Evolutionary conservation across 2,329 filamentous ascomycete species (phyloP).

Genomic region (Colletotrichum sp.): DNA sequence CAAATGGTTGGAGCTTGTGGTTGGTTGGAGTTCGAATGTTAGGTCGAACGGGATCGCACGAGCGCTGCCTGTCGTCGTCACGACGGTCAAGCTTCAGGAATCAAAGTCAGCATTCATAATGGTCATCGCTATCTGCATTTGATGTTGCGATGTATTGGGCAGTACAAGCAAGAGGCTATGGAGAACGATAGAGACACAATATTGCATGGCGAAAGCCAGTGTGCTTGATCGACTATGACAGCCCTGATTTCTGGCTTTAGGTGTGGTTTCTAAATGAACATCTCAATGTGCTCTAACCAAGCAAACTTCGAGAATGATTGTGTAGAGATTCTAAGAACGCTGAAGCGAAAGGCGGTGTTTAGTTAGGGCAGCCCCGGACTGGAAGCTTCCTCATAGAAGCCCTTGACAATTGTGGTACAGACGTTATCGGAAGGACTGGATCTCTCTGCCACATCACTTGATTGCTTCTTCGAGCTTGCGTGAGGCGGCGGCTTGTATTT

Average conservation of each 20-base stretch:
- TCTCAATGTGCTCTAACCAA: not conserved
- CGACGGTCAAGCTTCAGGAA: accelerated
- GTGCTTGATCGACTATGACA: not conserved
- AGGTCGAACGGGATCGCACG: accelerated
- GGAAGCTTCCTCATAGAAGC: accelerated
- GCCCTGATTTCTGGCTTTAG: not conserved
- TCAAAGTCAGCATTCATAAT: accelerated
- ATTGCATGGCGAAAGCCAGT: not conserved
- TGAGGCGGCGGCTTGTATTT: not conserved
- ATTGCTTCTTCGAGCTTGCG: not conserved
- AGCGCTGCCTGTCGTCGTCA: not conserved
- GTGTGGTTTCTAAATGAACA: not conserved
- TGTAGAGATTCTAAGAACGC: not conserved
- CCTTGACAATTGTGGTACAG: not conserved
- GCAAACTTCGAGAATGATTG: not conserved
- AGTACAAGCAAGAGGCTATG: accelerated
- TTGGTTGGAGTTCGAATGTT: not conserved
- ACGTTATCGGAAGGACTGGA: not conserved
- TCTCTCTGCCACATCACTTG: not conserved
- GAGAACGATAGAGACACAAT: not conserved
- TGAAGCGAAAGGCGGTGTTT: not conserved
- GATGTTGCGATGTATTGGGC: not conserved
- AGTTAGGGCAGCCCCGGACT: not conserved
- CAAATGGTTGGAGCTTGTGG: too few species aligned
- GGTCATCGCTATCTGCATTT: not conserved